Evolutionary conservation across 148 eudicot species (phyloP).

Genomic region (Chenopodium formosanum): DNA sequence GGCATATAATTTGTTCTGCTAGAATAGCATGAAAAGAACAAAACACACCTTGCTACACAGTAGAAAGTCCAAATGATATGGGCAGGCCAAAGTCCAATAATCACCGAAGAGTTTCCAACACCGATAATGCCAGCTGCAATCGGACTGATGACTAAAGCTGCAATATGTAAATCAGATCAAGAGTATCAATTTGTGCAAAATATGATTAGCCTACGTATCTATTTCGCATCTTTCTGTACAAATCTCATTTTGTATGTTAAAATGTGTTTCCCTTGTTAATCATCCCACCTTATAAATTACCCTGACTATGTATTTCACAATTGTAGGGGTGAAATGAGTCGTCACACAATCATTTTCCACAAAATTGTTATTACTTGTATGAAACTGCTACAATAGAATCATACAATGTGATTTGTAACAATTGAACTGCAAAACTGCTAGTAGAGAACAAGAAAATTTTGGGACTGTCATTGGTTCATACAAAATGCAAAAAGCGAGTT

Average conservation of each 20-base stretch:
- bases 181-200: neutral
- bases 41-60: constrained; percentile 63
- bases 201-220: neutral
- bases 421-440: too few relatives aligned
- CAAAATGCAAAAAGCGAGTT: too few relatives aligned
- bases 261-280: neutral
- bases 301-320: neutral
- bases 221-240: neutral
- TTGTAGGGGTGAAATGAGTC: too few relatives aligned
- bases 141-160: constrained; percentile 61
- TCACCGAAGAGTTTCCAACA: constrained; percentile 71
- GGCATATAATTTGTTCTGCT: neutral
- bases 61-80: constrained; percentile 86
- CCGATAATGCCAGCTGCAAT: constrained; percentile 50
- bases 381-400: too few relatives aligned
- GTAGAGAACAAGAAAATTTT: too few relatives aligned
- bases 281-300: neutral
- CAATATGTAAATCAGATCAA: neutral
- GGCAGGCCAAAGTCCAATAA: constrained; percentile 87
- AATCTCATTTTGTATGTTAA: neutral
- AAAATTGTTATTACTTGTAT: too few relatives aligned
- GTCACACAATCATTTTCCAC: too few relatives aligned
- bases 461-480: too few relatives aligned
- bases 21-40: neutral
- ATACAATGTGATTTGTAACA: too few relatives aligned